Percentiles rank a stretch among this genome's conserved stretches.
Conservation (phyloP, 345 rosid genomes). For the Erysimum cheiranthoides region DNA sequence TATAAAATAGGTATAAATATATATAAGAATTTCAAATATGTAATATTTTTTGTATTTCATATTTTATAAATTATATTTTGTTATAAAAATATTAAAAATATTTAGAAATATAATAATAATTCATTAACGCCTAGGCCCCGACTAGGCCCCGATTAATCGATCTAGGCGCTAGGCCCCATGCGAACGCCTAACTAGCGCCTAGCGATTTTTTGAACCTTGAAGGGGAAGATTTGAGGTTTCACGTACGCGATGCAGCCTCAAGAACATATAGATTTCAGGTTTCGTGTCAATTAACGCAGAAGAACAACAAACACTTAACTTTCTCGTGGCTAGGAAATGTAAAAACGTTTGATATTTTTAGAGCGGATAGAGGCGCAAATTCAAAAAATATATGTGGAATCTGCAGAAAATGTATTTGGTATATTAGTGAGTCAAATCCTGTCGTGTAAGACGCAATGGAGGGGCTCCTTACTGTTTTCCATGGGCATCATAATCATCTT, state of each 20-base stretch:
- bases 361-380: not conserved
- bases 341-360: constrained; percentile 10
- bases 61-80: no score
- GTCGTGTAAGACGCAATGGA: constrained; percentile 22
- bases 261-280: not conserved
- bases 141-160: no score
- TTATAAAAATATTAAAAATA: no score
- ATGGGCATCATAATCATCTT: no score
- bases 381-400: not conserved
- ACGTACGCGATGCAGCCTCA: not conserved
- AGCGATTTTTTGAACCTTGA: no score
- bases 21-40: no score
- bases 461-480: constrained; percentile 13
- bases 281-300: constrained; percentile 15
- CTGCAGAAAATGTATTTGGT: constrained; percentile 24
- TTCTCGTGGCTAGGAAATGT: constrained; percentile 12
- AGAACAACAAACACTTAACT: constrained; percentile 13
- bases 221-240: not conserved
- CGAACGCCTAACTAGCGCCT: no score
- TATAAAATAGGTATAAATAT: no score
- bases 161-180: no score
- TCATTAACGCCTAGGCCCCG: no score
- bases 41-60: no score
- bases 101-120: no score
- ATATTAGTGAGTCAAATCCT: not conserved